Base-by-base conservation (phyloP, 2,329 filamentous ascomycete species). In the Penicillium sp. region DNA sequence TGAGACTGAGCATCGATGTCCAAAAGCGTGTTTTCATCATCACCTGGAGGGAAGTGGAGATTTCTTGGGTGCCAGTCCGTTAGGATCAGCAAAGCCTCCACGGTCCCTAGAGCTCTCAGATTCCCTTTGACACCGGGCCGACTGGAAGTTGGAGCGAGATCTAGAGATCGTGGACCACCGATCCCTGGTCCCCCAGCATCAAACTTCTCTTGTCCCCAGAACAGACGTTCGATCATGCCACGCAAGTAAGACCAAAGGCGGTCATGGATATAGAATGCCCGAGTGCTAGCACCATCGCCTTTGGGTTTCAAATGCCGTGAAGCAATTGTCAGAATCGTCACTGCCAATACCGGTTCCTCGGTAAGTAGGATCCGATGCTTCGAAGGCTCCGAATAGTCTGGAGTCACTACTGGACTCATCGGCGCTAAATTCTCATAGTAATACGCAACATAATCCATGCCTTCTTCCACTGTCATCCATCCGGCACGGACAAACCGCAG, bases 31-130 rank as follows among this genome's bases (percentile, higher is more conserved):
- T 86, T 85, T 58, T 88, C 86, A 61, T 87, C 85, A 57, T 88
- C 85, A 46, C 85, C 84, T 1, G 87, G 86, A 3, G 95, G 95
- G 69, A 98, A 99, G 73, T 98, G 93, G 59, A 99, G 82, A 16
- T 93, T 93, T 6, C 93, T 87, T 4, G 95, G 95, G 73, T 98
- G 93, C 93, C 95, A 99, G 70, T 99, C 95, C 1, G 93, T 98
- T 45, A 99, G 80, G 26, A 99, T 88, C 81, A 99, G 87, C 31
- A 99, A 78, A 33, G 92, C 96, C 77, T 99, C 95, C 26, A 99
- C 92, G 0, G 93, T 97, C 16, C 95, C 95, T 3, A 99, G 79
- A 0, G 93, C 96, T 52, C 95, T 85, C 53, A 98, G 79, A 64
- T 93, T 95, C 21, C 90, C 90, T 69, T 89, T 90, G 55, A 86